Evolutionary conservation across 2,329 filamentous ascomycete genomes (phyloP).

Genomic region (Xylaria multiplex): DNA sequence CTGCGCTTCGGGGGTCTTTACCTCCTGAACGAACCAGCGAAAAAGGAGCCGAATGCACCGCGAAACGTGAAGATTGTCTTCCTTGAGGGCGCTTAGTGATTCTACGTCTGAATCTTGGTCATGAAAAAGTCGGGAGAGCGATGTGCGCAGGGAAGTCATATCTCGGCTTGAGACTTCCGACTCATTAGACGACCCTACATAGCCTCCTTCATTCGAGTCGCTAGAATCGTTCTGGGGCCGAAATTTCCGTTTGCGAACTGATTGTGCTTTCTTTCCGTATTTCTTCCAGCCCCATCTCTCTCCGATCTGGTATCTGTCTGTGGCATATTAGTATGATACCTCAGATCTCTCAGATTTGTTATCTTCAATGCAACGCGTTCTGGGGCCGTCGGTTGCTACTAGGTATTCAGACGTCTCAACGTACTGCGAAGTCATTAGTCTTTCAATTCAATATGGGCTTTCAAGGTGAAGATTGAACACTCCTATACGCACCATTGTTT

Average conservation of each 20-base stretch:
- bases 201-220: background rate
- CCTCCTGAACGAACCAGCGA: slow-evolving; percentile 26
- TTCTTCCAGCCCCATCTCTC: slow-evolving; percentile 38
- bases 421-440: slow-evolving; percentile 21
- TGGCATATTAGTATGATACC: slow-evolving; percentile 2
- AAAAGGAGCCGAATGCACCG: slow-evolving; percentile 24
- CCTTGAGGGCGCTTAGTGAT: background rate
- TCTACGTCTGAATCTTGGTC: background rate
- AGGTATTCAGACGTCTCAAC: background rate
- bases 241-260: background rate
- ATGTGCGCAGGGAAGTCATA: background rate
- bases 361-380: too few species aligned
- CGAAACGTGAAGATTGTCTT: background rate
- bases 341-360: background rate
- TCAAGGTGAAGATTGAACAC: background rate
- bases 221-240: background rate
- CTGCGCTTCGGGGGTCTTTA: background rate
- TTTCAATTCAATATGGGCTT: background rate
- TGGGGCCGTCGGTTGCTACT: background rate
- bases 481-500: slow-evolving; percentile 33
- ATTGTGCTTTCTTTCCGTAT: slow-evolving; percentile 25
- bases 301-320: slow-evolving; percentile 34
- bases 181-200: background rate
- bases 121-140: background rate
- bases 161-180: background rate